Conservation (phyloP, 2,329 filamentous ascomycete species). For the Phyllosticta paracitricarpa region DNA sequence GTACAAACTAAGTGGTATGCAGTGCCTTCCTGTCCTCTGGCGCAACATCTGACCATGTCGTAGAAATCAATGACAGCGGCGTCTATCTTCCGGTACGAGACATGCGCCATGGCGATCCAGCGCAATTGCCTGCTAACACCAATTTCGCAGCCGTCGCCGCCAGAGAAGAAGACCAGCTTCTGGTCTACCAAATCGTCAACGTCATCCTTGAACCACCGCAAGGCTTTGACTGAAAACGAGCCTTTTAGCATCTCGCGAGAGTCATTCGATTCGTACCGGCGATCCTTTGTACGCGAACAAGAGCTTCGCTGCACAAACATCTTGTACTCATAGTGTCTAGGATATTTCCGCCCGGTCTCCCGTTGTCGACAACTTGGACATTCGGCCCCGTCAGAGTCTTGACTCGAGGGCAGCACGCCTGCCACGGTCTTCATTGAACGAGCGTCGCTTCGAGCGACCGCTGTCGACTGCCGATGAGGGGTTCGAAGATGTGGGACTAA, state of each 20-base stretch:
- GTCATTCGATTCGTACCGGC: constrained; percentile 91
- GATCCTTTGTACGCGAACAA: constrained; percentile 68
- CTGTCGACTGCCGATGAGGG: constrained; percentile 61
- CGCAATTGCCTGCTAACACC: constrained; percentile 3
- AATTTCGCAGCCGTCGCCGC: constrained; percentile 63
- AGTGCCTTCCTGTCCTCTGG: background rate
- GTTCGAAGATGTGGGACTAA: constrained; percentile 85
- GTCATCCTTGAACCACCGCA: constrained; percentile 49
- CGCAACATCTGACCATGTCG: constrained; percentile 11
- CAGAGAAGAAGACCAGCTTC: constrained; percentile 78
- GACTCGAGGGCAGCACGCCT: constrained; percentile 61
- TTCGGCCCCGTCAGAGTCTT: constrained; percentile 60
- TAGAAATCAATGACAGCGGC: constrained; percentile 92
- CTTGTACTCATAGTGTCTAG: constrained; percentile 36
- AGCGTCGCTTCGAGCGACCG: constrained; percentile 48
- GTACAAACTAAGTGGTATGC: constrained; percentile 44
- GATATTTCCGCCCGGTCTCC: constrained; percentile 86
- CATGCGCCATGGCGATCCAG: constrained; percentile 6
- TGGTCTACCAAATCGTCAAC: constrained; percentile 46
- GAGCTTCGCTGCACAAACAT: background rate
- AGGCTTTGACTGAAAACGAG: constrained; percentile 71
- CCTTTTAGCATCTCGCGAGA: constrained; percentile 92
- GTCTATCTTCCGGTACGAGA: constrained; percentile 77
- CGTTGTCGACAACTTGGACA: constrained; percentile 41
- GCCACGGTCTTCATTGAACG: constrained; percentile 51